Base-by-base conservation (phyloP, 2,329 filamentous ascomycete genomes). In the Talaromyces sp. region DNA sequence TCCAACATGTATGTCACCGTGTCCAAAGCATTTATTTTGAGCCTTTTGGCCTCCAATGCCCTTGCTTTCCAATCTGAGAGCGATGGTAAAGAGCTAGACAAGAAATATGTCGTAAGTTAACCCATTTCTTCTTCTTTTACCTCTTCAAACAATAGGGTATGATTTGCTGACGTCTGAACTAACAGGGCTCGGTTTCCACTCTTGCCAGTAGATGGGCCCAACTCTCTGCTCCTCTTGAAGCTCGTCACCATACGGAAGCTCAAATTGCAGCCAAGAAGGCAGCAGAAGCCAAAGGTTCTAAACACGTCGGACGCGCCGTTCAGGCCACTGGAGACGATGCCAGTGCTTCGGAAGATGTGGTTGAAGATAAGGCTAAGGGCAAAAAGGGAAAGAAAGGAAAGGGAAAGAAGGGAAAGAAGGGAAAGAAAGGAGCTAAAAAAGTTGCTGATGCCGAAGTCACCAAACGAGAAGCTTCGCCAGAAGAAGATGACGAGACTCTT, bases 201-300 rank as follows among this genome's bases (percentile, higher is more conserved):
- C 9, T 48, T 14, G 58, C 58, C 31, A 60, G 58, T 13, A 19
- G 58, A 50, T 60, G 58, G 58, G 41, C 22, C 19, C 41, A 60
- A 22, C 13, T 35, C 9, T 14, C 58, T 27, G 27, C 39, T 43
- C 16, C 39, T n/a, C 14, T 48, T 14, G 58, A 43, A 19, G 58
- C 56, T 59, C 56, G 56, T 43, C 56, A 59, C 22, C 56, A 58
- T 31, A 59, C 57, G 14, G 57, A 59, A 39, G 31, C 52, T 13
- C 52, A 41, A 24, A 57, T 57, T 22, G 52, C 52, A 11, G 52
- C 52, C 19, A 57, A 57, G n/a, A 31, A 57, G 16, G 52, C 33
- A n/a, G 52, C 52, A 16, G 52, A 2, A 24, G 22, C 45, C 9
- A 27, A 48, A 11, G 45, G 10, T 27, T 3, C 22, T 24, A 27